A percentile compares a stretch with the other conserved stretches of the same genome.
phyloP scores from a whole-genome alignment of 2,329 filamentous ascomycete genomes.

The Cladosporium sp. region DNA sequence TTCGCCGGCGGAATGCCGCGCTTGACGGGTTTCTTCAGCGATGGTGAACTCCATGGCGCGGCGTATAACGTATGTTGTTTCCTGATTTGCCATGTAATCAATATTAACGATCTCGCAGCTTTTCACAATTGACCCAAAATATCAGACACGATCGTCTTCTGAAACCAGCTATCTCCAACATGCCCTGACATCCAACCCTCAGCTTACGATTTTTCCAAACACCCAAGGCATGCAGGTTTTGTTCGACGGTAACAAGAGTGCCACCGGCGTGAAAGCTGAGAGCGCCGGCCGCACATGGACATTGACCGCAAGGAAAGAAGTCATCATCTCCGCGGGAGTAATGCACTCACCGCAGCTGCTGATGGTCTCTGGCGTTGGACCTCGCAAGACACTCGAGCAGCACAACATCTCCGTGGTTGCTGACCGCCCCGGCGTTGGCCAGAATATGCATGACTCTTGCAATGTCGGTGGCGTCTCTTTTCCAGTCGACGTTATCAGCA shows the following conservation, averaged over 20 bases:
- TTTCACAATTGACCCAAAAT: conserved; percentile 31
- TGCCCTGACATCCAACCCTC: conserved; percentile 15
- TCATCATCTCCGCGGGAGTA: conserved; percentile 29
- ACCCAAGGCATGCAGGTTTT: conserved; percentile 32
- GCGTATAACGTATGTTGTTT: conserved; percentile 6
- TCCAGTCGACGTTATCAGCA: conserved; percentile 7
- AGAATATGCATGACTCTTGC: conserved; percentile 45
- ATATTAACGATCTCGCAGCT: conserved; percentile 15
- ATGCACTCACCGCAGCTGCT: conserved; percentile 31
- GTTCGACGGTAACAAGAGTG: conserved; percentile 23
- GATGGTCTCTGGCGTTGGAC: conserved; percentile 29
- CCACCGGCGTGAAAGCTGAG: conserved; percentile 21
- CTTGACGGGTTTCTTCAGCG: not conserved
- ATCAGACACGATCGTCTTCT: conserved; percentile 22
- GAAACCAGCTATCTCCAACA: conserved; percentile 24
- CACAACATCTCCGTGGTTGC: conserved; percentile 44
- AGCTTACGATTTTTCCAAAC: conserved; percentile 29
- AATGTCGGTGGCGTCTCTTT: conserved; percentile 12
- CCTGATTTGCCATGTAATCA: no score
- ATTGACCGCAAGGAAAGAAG: conserved; percentile 29
- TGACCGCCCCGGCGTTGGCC: conserved; percentile 48
- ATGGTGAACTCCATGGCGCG: conserved; percentile 17
- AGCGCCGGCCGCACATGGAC: conserved; percentile 24
- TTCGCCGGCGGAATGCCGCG: conserved; percentile 1
- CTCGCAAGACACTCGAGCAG: conserved; percentile 37